Percentiles rank a stretch among this genome's conserved stretches.
Conservation (phyloP, 768 basidiomycete genomes). For the Sarcodon aspratus region DNA sequence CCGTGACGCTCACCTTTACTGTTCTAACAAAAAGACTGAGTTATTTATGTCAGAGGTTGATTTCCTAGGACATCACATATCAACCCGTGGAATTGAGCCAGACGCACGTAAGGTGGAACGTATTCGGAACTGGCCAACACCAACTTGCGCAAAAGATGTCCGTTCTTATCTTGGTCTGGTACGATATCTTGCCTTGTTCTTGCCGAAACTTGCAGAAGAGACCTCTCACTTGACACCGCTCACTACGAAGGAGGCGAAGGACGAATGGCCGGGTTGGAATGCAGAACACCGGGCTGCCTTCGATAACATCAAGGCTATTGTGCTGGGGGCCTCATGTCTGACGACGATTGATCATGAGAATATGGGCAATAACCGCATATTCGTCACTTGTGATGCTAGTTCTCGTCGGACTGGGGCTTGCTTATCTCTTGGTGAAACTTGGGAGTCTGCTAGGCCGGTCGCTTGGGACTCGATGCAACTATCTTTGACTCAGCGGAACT, state of each 20-base stretch:
- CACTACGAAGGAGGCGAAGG: slow-evolving; percentile 15
- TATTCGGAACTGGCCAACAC: slow-evolving; percentile 20
- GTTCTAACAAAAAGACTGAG: slow-evolving; percentile 16
- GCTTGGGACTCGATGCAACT: slow-evolving; percentile 20
- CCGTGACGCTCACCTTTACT: slow-evolving; percentile 12
- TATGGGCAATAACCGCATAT: slow-evolving; percentile 19
- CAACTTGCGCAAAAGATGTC: slow-evolving; percentile 9
- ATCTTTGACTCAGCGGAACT: slow-evolving; percentile 21
- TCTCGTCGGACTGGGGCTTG: slow-evolving; percentile 18
- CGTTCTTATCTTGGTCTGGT: slow-evolving; percentile 10
- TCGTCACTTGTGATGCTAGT: slow-evolving; percentile 22
- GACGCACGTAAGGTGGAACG: slow-evolving; percentile 16
- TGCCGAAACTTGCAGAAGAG: slow-evolving; percentile 10
- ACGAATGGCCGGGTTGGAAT: slow-evolving; percentile 18
- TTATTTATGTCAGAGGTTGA: slow-evolving; percentile 15
- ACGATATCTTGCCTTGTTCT: slow-evolving; percentile 9
- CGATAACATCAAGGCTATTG: slow-evolving; percentile 21
- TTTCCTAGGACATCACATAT: slow-evolving; percentile 24
- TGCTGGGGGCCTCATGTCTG: slow-evolving; percentile 14
- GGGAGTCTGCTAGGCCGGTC: slow-evolving; percentile 20
- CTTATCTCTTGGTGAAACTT: slow-evolving; percentile 18
- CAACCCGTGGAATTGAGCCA: slow-evolving; percentile 16
- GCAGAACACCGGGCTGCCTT: slow-evolving; percentile 22
- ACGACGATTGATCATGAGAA: slow-evolving; percentile 21
- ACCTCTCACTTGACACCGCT: slow-evolving; percentile 9